Base-by-base conservation (phyloP, 2,329 filamentous ascomycete genomes). In the Xylaria sp. region DNA sequence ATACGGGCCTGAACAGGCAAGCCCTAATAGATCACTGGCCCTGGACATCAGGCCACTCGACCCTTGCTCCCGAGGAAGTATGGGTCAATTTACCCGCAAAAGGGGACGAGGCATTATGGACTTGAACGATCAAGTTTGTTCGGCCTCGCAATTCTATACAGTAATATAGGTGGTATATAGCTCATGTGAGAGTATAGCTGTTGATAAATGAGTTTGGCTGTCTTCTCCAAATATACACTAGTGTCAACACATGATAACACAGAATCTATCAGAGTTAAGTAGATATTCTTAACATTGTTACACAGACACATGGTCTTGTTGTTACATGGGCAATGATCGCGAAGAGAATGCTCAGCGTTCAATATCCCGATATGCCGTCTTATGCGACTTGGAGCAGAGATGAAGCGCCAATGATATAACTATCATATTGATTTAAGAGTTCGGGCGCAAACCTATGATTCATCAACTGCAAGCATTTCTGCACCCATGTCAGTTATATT, bases 11-110 rank as follows among this genome's bases (percentile, higher is more conserved):
- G 7, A 33, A 33, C 33, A 33, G 9, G 33, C 33, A 33, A 33
- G 31, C 31, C 31, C 31, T 2, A 33, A 33, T 33, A 33, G 33
- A 33, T 33, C 7, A 33, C 33, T 33, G 9, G 33, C 33, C 31
- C 31, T 33, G 10, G 44, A 60, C 33, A 61, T 61, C 59, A 61
- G 59, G 26, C 59, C 53, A 28, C 44, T 56, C 3, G 38, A 11
- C 51, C 49, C 26, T 53, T 53, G 49, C 49, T n/a, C 7, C 7
- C 33, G 7, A 33, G 33, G 7, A 33, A 4, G 6, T 10, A 31
- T 53, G 15, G 15, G 26, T 28, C 23, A 49, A 49, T 17, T 49
- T 28, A 26, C 46, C 46, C 15, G 28, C 33, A 36, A 36, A 56
- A 56, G 4, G 36, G 38, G 17, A 10, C 38, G 13, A 31, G 2